These are phyloP conservation scores for Magnaporthiopsis incrustans DNA, from an alignment of 2,329 filamentous ascomycete genomes.

Conservation along the genomic window DNA sequence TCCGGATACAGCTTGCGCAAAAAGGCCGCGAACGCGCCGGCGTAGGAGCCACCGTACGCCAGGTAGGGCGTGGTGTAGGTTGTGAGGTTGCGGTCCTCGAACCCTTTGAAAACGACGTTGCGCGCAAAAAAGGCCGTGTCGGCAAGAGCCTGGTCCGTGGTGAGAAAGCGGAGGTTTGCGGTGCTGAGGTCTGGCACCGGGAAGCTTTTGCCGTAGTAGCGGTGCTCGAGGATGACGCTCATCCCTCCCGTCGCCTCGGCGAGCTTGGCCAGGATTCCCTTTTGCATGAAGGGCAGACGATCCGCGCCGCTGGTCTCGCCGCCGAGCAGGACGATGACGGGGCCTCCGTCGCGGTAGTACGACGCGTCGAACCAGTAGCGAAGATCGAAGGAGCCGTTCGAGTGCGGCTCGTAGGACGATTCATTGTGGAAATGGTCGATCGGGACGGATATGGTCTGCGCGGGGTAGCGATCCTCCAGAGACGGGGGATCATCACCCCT, in stretches of 20 bases:
- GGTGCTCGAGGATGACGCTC: conserved; percentile 74
- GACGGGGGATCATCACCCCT: background rate
- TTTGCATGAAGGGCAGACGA: conserved; percentile 62
- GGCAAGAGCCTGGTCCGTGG: conserved; percentile 72
- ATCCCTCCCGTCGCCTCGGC: conserved; percentile 63
- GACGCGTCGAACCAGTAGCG: conserved; percentile 77
- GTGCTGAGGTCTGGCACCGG: conserved; percentile 57
- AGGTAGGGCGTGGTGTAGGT: conserved; percentile 56
- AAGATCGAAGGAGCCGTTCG: conserved; percentile 55
- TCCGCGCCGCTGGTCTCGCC: conserved; percentile 19
- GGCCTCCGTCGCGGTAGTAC: conserved; percentile 68
- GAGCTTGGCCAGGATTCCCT: conserved; percentile 67
- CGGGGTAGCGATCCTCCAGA: conserved; percentile 3
- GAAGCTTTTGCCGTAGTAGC: conserved; percentile 74
- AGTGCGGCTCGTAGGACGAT: conserved; percentile 67
- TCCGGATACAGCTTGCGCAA: conserved; percentile 68
- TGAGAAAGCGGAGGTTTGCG: conserved; percentile 68
- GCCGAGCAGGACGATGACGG: conserved; percentile 66
- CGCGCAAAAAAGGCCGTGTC: conserved; percentile 74
- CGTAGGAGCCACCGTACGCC: conserved; percentile 75
- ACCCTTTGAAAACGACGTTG: conserved; percentile 60
- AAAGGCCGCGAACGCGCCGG: conserved; percentile 70
- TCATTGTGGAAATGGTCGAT: conserved; percentile 82
- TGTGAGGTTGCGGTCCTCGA: conserved; percentile 60
- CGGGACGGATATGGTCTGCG: conserved; percentile 26